These are phyloP conservation scores for Cenchrus fungigraminus DNA, from an alignment of 176 grass and related monocot species.

Conservation along the genomic window DNA sequence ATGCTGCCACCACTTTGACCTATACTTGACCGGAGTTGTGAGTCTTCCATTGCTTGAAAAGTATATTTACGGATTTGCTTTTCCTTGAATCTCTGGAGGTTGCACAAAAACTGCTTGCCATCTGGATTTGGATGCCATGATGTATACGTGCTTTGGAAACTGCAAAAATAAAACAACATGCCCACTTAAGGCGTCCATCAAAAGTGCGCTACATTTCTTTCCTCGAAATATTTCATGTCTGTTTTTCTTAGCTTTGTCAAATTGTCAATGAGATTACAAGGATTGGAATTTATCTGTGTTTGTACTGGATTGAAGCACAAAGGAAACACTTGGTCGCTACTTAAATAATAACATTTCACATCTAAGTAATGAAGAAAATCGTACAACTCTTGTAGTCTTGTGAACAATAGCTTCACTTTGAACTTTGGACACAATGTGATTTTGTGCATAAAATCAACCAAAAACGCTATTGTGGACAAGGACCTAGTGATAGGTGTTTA, in stretches of 20 bases:
- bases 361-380: background rate
- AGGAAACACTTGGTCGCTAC: background rate
- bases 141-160: constrained; percentile 83
- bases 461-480: background rate
- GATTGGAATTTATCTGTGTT: constrained; percentile 4
- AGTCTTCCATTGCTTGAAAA: constrained; percentile 53
- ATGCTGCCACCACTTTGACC: constrained; percentile 22
- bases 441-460: background rate
- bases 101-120: constrained; percentile 70
- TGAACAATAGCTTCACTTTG: background rate
- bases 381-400: background rate
- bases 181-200: background rate
- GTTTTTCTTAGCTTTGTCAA: background rate
- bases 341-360: background rate
- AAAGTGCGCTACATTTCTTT: background rate
- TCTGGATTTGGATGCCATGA: constrained; percentile 66
- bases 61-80: constrained; percentile 46
- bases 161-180: constrained; percentile 39
- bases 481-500: constrained; percentile 7
- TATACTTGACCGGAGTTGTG: constrained; percentile 42
- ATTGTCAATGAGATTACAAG: constrained; percentile 19
- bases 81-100: constrained; percentile 82
- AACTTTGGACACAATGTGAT: background rate
- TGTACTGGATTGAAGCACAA: background rate
- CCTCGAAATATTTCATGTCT: background rate